Evolutionary conservation across 2,329 filamentous ascomycete genomes (phyloP).

Genomic region (Pyrenochaeta sp.): DNA sequence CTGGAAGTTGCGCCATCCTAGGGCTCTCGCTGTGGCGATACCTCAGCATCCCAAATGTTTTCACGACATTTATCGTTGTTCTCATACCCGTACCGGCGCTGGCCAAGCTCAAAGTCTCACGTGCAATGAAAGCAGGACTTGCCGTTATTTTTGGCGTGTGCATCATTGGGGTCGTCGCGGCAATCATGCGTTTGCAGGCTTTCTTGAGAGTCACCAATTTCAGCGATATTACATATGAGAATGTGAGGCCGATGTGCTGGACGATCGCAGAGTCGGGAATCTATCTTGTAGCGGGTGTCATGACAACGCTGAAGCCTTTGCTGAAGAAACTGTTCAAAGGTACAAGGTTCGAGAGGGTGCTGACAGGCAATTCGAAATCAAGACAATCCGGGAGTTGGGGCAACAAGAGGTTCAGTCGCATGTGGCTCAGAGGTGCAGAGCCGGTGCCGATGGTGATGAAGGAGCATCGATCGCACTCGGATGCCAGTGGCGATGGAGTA

Average conservation of each 20-base stretch:
- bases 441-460: neutral
- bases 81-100: constrained; percentile 24
- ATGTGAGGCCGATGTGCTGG: constrained; percentile 27
- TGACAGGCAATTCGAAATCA: constrained; percentile 13
- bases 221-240: constrained; percentile 26
- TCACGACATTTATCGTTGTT: constrained; percentile 27
- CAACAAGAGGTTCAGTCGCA: constrained; percentile 11
- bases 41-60: constrained; percentile 26
- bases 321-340: constrained; percentile 19
- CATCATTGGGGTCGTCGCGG: constrained; percentile 22
- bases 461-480: neutral
- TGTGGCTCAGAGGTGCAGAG: constrained; percentile 2
- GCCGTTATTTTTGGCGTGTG: constrained; percentile 20
- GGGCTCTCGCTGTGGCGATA: constrained; percentile 26
- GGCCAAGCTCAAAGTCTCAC: constrained; percentile 18
- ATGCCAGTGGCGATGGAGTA: neutral
- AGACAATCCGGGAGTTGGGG: constrained; percentile 5
- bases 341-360: constrained; percentile 17
- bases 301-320: constrained; percentile 28
- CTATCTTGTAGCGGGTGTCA: constrained; percentile 28
- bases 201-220: constrained; percentile 25
- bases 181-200: constrained; percentile 25
- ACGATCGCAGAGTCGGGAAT: constrained; percentile 32
- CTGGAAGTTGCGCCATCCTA: constrained; percentile 19
- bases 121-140: constrained; percentile 19